Base-by-base conservation (phyloP, 352 stramenopile species). In the Globisporangium perplexum region DNA sequence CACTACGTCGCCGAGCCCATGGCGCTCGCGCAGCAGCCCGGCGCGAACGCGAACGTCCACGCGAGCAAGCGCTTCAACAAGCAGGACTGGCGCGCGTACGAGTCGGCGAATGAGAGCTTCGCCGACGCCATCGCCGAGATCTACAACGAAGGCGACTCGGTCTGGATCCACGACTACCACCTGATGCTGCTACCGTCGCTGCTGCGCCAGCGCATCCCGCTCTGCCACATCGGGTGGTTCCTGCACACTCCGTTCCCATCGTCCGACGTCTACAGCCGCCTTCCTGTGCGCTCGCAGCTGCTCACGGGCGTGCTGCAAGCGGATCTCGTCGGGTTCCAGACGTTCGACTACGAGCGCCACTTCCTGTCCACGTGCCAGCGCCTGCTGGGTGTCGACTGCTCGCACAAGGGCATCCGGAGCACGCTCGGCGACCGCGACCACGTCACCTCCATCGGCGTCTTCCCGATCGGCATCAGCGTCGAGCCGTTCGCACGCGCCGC, bases 151-250 rank as follows among this genome's bases (percentile, higher is more conserved):
- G 86, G 83, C 65, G 86, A 96, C 62, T 71, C 78, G 22, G 80
- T 96, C 8, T 96, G 86, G 86, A 76, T 96, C 18, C 86, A 96
- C 64, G 87, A 96, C 71, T 95, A 95, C 63, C 87, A 96, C 53
- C 62, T 96, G 26, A 96, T 96, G 86, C 59, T 91, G 50, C 63
- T 96, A 18, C 87, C 87, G n/a, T 87, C 77, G 53, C 67, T 95
- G 57, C 63, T 96, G 26, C 77, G 86, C 33, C 72, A 89, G 58
- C 81, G 83, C 4, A 75, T 93, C 24, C 79, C 83, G 39, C 54
- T 66, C 8, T 86, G 74, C 52, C 65, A 84, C 33, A 93, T 96
- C 61, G 87, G 80, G 1, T 96, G 82, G 82, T 96, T 95, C 58
- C 57, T 96, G 36, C 87, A 96, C 59, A 95, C 83, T 41, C 87